phyloP scores from a whole-genome alignment of 2,329 filamentous ascomycete species.

The Pseudogymnoascus sp. region DNA sequence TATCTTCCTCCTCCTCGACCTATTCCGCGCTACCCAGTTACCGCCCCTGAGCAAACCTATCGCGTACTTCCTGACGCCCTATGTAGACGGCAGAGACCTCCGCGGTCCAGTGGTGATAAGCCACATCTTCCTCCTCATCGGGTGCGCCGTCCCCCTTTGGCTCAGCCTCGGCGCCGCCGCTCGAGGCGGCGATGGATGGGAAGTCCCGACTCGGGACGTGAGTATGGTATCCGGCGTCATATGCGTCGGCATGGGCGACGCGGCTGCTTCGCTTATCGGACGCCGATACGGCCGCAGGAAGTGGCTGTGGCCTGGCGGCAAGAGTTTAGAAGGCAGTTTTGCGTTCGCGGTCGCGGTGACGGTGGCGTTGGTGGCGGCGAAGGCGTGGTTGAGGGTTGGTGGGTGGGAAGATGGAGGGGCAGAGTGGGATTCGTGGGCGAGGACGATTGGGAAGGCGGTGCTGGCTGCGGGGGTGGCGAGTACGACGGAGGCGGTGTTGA shows the following conservation, averaged over 20 bases:
- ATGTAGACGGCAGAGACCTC: constrained; percentile 89
- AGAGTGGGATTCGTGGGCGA: constrained; percentile 57
- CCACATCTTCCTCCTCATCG: constrained; percentile 91
- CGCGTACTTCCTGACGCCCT: constrained; percentile 80
- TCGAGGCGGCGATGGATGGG: constrained; percentile 64
- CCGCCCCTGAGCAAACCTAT: constrained; percentile 83
- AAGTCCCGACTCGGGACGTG: constrained; percentile 64
- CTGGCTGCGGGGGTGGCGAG: constrained; percentile 75
- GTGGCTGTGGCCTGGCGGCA: constrained; percentile 95
- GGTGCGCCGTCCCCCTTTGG: constrained; percentile 93
- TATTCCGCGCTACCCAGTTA: constrained; percentile 83
- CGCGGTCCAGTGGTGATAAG: constrained; percentile 91
- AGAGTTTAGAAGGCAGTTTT: constrained; percentile 79
- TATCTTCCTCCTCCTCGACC: constrained; percentile 80
- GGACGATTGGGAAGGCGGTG: constrained; percentile 62
- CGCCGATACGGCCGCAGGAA: constrained; percentile 78
- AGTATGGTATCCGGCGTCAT: constrained; percentile 90
- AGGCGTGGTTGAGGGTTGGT: constrained; percentile 68
- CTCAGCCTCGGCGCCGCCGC: constrained; percentile 66
- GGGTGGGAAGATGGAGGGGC: constrained; percentile 72
- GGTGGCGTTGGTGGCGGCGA: constrained; percentile 61
- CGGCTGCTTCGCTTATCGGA: constrained; percentile 84
- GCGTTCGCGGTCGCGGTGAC: constrained; percentile 81
- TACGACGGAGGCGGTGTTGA: constrained; percentile 88
- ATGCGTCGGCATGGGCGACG: constrained; percentile 92